Base-by-base conservation (phyloP, 2,329 filamentous ascomycete species). In the Byssoonygena ceratinophila region DNA sequence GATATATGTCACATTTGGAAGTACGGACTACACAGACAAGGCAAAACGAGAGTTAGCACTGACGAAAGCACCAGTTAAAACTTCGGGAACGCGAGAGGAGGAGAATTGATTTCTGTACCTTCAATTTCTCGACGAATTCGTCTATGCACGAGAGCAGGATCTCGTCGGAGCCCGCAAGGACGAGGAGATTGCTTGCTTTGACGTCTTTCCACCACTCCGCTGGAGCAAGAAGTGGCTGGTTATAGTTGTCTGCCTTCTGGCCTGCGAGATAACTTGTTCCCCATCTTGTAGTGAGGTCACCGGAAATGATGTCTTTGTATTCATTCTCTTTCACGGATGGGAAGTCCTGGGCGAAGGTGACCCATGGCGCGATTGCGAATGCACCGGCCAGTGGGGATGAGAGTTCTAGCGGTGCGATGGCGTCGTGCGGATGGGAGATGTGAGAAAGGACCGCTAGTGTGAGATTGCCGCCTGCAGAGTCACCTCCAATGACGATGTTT, bases 331-430 rank as follows among this genome's bases (percentile, higher is more conserved):
- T 59, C 43, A 70, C 72, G 1, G 69, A 71, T 0, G 66, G 62
- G 23, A 71, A 71, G 16, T 71, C 63, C 0, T 67, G 68, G n/a
- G 70, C 66, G 55, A 83, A 75, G 1, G 71, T 71, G 1, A 73
- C 68, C 80, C 81, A 84, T 0, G 81, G 80, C 0, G 74, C 76
- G 52, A 83, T 74, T 5, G 82, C 67, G 6, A 81, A 60, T 0
- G 74, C 71, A 2, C 72, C 78, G 1, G 71, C 71, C 14, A 83
- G 64, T 7, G 71, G 72, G 2, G 61, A 61, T 0, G 64, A 59
- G 5, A 79, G 61, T 0, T 61, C 51, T 18, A 81, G 53, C 0
- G 66, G 63, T 0, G 70, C 62, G 39, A 80, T 71, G 1, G 74
- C 68, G 0, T 76, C 71, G 55, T 82, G 79, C 0, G 80, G 78